Percentiles rank a stretch among this genome's conserved stretches.
Evolutionary conservation across 1,284 basidiomycete genomes (phyloP).

Genomic region (Tilletia indica): DNA sequence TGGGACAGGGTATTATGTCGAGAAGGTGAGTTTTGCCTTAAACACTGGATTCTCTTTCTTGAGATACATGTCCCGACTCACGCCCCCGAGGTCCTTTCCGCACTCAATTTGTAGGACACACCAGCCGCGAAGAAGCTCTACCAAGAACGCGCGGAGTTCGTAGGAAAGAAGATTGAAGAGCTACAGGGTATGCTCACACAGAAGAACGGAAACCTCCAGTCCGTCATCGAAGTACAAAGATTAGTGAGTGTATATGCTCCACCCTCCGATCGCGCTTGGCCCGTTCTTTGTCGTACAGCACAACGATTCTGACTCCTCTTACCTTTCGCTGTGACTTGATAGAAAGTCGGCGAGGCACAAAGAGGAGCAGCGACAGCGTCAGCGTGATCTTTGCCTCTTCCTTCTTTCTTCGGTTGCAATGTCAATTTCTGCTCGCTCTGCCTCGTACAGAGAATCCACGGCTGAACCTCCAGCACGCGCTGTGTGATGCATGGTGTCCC

Average conservation of each 20-base stretch:
- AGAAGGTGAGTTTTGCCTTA: constrained; percentile 67
- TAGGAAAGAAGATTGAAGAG: constrained; percentile 49
- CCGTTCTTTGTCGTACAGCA: background rate
- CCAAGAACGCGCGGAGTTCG: constrained; percentile 45
- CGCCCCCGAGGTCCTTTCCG: background rate
- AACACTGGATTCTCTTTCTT: no score
- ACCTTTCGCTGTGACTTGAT: background rate
- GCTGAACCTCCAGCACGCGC: no score
- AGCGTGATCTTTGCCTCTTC: background rate
- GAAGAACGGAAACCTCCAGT: constrained; percentile 53
- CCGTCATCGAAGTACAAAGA: constrained; percentile 48
- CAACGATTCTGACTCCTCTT: no score
- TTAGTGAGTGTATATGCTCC: constrained; percentile 35
- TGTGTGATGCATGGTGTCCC: no score
- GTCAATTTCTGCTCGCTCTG: no score
- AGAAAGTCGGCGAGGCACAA: constrained; percentile 18
- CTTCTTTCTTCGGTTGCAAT: background rate
- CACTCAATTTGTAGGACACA: constrained; percentile 30
- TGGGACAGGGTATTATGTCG: constrained; percentile 93
- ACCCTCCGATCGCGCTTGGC: background rate
- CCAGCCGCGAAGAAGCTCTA: constrained; percentile 47
- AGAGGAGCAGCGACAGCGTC: background rate
- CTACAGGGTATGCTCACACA: constrained; percentile 50
- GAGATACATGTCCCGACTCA: background rate
- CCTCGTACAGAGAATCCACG: no score